Conservation (phyloP, 768 basidiomycete species). For the Tubosaeta brunneosetosa region DNA sequence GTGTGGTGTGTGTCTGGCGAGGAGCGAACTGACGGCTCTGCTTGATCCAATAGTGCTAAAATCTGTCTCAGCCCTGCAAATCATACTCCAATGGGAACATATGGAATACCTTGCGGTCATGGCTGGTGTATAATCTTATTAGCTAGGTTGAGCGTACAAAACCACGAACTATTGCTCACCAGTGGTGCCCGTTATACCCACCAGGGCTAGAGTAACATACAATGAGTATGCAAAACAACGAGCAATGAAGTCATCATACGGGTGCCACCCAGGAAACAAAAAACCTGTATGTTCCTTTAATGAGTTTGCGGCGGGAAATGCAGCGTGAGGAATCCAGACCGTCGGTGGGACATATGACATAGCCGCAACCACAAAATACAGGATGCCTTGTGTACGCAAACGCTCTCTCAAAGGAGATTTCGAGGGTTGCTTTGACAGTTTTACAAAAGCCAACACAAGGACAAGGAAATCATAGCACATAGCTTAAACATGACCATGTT, state of each 20-base stretch:
- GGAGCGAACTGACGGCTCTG: conserved; percentile 14
- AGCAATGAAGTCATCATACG: conserved; percentile 1
- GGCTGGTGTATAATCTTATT: conserved; percentile 1
- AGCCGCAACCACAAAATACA: conserved; percentile 13
- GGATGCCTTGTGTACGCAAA: conserved; percentile 13
- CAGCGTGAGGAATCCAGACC: neutral
- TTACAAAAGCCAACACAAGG: conserved; percentile 12
- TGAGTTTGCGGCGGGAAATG: neutral
- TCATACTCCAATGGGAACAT: neutral
- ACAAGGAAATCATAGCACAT: conserved; percentile 17
- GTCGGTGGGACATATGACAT: conserved; percentile 9
- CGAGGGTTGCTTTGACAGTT: conserved; percentile 8
- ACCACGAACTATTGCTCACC: conserved; percentile 1
- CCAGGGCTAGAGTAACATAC: neutral
- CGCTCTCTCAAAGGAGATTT: conserved; percentile 8
- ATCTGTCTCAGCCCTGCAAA: neutral
- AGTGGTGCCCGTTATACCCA: neutral
- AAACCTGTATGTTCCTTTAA: conserved; percentile 1
- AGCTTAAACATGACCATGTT: conserved; percentile 1
- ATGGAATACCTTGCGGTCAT: conserved; percentile 9
- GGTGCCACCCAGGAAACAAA: conserved; percentile 3
- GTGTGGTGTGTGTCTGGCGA: neutral
- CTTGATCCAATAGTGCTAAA: conserved; percentile 12
- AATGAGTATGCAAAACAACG: neutral
- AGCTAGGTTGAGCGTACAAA: neutral